Conservation (phyloP, 2,329 filamentous ascomycete genomes). For the Trichoderma cornu-damae region DNA sequence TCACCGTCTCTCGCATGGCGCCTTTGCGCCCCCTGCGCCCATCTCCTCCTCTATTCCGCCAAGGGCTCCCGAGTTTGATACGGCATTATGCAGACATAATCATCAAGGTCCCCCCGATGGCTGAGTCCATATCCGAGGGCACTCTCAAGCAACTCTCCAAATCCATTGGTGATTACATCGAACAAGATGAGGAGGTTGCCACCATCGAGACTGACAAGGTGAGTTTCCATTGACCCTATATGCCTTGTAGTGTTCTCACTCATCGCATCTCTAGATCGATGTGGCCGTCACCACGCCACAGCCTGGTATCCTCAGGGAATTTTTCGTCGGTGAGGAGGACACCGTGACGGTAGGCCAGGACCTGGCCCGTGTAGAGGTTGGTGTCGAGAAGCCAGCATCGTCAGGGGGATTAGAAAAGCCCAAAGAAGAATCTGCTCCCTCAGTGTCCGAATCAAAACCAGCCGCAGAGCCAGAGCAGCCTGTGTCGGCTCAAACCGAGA, state of each 20-base stretch:
- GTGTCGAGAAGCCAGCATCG: slow-evolving; percentile 35
- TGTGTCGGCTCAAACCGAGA: slow-evolving; percentile 29
- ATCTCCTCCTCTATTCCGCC: slow-evolving; percentile 24
- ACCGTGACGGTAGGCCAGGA: slow-evolving; percentile 94
- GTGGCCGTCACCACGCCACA: slow-evolving; percentile 93
- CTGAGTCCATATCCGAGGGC: slow-evolving; percentile 96
- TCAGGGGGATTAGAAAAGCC: slow-evolving; percentile 22
- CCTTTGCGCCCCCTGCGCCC: slow-evolving; percentile 16
- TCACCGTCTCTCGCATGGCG: slow-evolving; percentile 9
- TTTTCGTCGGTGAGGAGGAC: slow-evolving; percentile 88
- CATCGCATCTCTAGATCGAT: slow-evolving; percentile 63
- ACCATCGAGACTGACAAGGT: slow-evolving; percentile 99
- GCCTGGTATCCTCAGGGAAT: slow-evolving; percentile 84
- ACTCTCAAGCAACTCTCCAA: slow-evolving; percentile 95
- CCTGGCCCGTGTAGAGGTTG: slow-evolving; percentile 77
- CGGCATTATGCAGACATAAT: slow-evolving; percentile 70
- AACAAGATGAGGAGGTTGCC: slow-evolving; percentile 94
- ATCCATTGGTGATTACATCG: slow-evolving; percentile 85
- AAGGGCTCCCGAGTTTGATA: slow-evolving; percentile 46
- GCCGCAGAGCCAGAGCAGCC: slow-evolving; percentile 8
- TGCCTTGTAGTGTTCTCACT: neutral
- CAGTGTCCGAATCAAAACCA: slow-evolving; percentile 5
- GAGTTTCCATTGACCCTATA: slow-evolving; percentile 24
- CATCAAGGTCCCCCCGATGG: slow-evolving; percentile 96
- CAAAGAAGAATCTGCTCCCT: slow-evolving; percentile 1